A percentile compares a stretch with the other conserved stretches of the same genome.
Evolutionary conservation across 805 yeast species (phyloP).

Genomic region (Kockiozyma suomiensis): DNA sequence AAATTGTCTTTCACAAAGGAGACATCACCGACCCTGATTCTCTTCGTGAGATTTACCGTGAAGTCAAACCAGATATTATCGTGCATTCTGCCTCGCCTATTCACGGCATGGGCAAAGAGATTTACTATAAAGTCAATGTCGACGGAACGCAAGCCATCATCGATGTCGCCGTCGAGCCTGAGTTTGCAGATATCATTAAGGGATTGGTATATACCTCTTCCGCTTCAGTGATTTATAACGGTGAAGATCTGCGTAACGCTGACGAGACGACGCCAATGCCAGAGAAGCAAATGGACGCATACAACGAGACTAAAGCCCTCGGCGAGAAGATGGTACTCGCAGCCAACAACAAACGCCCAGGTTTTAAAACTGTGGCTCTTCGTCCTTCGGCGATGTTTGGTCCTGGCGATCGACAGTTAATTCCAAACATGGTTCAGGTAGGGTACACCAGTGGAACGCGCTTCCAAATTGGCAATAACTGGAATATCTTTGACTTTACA

Average conservation of each 20-base stretch:
- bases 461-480: constrained; percentile 92
- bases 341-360: constrained; percentile 58
- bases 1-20: constrained; percentile 68
- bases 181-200: constrained; percentile 43
- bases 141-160: constrained; percentile 81
- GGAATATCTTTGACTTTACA: constrained; percentile 93
- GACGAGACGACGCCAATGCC: constrained; percentile 96
- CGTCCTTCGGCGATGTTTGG: constrained; percentile 97
- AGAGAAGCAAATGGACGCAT: constrained; percentile 89
- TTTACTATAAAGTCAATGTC: constrained; percentile 88
- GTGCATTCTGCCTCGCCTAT: constrained; percentile 97
- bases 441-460: constrained; percentile 83
- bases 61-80: constrained; percentile 67
- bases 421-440: constrained; percentile 86
- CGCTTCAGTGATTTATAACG: constrained; percentile 96
- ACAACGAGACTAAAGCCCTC: constrained; percentile 76
- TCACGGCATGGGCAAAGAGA: constrained; percentile 79
- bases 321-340: constrained; percentile 82
- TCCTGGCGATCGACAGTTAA: constrained; percentile 96
- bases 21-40: constrained; percentile 71
- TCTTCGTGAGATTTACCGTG: constrained; percentile 61
- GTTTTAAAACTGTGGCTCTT: constrained; percentile 75
- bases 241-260: constrained; percentile 88
- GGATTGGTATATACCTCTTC: constrained; percentile 93
- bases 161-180: constrained; percentile 40